Base-by-base conservation (phyloP, 129 eudicot species). In the Dittrichia graveolens region DNA sequence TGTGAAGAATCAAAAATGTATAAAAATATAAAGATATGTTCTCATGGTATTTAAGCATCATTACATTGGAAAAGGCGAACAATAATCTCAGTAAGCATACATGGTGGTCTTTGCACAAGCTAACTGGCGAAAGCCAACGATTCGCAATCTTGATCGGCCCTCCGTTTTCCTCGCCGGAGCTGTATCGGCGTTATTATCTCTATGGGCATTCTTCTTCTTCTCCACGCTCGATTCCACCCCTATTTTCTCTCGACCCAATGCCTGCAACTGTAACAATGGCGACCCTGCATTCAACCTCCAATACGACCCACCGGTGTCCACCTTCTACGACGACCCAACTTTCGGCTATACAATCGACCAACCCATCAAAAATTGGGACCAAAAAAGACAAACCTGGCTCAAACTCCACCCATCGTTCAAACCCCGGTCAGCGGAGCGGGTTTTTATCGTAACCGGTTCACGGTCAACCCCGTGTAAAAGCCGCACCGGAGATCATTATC, bases 291-390 rank as follows among this genome's bases (percentile, higher is more conserved):
- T 70, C 77, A 50, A 76, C 65, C 76, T 68, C 35, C 45, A 14
- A 5, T 73, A 6, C 66, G 83, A 80, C 76, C 84, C 84, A 9
- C 80, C 84, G 6, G 8, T 68, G 35, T 16, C 73, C 31, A 80
- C 85, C 67, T 81, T 75, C 74, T 81, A 75, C 77, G 85, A 81
- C 74, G 85, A 81, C 81, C 81, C 78, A 48, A 35, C 15, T n/a
- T 70, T 81, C 74, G 65, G 78, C 4, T 81, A 81, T 78, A 69
- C 78, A 18, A 0, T 81, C 52, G 37, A 69, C 47, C 57, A 54
- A 31, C 78, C 49, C 13, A 53, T 81, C 1, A 54, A 52, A 14
- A 71, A 75, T 49, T 81, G 81, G 81, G 81, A 81, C 59, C 58
- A 5, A 0, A 81, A 81, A 24, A 40, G 85, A 14, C 18, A 10